These are phyloP conservation scores for Pyrenopolyporus hunteri DNA, from an alignment of 495 filamentous ascomycete genomes.

Conservation along the genomic window DNA sequence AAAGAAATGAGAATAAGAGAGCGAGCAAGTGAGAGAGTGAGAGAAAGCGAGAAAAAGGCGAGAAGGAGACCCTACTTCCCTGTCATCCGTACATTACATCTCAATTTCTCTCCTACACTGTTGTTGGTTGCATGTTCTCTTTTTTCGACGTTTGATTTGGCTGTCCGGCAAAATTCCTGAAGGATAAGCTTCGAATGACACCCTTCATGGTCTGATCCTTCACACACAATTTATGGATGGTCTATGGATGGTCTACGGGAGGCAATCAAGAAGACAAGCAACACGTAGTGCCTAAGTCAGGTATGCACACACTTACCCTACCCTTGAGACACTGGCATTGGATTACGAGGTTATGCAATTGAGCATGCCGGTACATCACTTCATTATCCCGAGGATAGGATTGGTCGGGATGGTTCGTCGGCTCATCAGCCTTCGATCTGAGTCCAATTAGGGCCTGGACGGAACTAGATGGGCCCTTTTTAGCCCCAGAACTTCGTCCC, in stretches of 20 bases:
- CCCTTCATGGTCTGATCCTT: neutral
- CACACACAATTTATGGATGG: neutral
- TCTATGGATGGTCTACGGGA: neutral
- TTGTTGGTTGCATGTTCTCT: neutral
- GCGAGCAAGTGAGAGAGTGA: too few relatives aligned
- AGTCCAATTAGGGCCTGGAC: conserved; percentile 13
- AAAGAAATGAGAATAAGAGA: too few relatives aligned
- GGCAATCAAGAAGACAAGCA: neutral
- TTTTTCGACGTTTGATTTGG: conserved; percentile 12
- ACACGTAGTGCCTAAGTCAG: conserved; percentile 4
- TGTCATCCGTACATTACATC: conserved; percentile 6
- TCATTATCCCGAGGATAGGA: conserved; percentile 14
- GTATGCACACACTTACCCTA: conserved; percentile 1
- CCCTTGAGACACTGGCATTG: too few relatives aligned
- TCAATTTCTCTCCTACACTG: neutral
- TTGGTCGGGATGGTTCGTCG: conserved; percentile 29
- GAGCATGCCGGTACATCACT: conserved; percentile 31
- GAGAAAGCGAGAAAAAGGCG: too few relatives aligned
- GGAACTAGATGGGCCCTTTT: conserved; percentile 26
- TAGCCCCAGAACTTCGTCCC: conserved; percentile 32
- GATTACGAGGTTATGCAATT: conserved; percentile 23
- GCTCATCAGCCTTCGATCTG: conserved; percentile 15
- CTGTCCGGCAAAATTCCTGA: conserved; percentile 13
- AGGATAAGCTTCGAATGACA: neutral
- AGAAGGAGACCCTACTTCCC: conserved; percentile 9